A percentile compares a stretch with the other conserved stretches of the same genome.
Conservation (phyloP, 768 basidiomycete genomes). For the Chiua virens region DNA sequence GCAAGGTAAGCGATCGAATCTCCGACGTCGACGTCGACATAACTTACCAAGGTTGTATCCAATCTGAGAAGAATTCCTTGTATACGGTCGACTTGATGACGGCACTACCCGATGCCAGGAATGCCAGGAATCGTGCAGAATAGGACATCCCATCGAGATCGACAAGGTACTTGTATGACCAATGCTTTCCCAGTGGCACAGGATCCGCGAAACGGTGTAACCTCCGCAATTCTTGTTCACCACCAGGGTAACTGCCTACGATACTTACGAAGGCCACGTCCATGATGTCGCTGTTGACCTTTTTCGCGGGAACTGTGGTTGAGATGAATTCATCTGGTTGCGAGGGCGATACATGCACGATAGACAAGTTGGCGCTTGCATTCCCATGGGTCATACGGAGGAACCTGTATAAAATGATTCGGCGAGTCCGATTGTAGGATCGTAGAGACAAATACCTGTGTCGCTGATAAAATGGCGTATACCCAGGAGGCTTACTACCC, state of each 20-base stretch:
- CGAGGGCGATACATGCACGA: constrained; percentile 72
- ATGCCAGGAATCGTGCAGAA: constrained; percentile 83
- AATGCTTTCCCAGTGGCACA: constrained; percentile 81
- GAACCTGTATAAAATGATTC: constrained; percentile 41
- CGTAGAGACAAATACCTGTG: constrained; percentile 55
- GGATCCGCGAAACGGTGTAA: constrained; percentile 71
- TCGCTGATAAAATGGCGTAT: constrained; percentile 78
- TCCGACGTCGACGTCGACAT: background rate
- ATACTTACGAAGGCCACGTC: constrained; percentile 84
- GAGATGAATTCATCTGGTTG: constrained; percentile 57
- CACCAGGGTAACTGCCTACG: constrained; percentile 76
- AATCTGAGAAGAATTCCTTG: constrained; percentile 86
- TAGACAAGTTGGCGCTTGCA: constrained; percentile 49
- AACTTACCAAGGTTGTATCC: constrained; percentile 86
- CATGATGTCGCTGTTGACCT: constrained; percentile 80
- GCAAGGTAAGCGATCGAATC: background rate
- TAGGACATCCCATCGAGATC: constrained; percentile 97
- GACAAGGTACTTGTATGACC: constrained; percentile 90
- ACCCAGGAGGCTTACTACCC: constrained; percentile 83
- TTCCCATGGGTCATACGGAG: constrained; percentile 72
- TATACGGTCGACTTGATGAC: constrained; percentile 92
- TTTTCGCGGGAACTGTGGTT: constrained; percentile 53
- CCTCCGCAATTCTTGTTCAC: constrained; percentile 59
- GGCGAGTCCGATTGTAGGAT: background rate
- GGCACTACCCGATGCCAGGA: constrained; percentile 84